Evolutionary conservation across 2,329 filamentous ascomycete genomes (phyloP), one percentile per base, ranked within the genome.

Genomic region (Pleurostoma richardsiae): DNA sequence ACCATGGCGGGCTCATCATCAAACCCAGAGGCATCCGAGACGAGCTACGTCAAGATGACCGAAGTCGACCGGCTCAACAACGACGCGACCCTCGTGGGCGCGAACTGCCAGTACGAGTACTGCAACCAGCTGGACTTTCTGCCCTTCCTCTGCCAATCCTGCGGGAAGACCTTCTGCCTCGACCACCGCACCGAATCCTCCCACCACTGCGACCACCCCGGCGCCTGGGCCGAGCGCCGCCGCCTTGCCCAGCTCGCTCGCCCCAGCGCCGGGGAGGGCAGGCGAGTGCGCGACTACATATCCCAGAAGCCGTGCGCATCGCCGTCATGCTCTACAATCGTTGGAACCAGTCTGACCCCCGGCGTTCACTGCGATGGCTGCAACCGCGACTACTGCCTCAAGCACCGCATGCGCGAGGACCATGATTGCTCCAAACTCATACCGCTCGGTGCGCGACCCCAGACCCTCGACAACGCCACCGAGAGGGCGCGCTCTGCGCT

Each of bases 91-190:
- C 80, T 91, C 28, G 86, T 97, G 57, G 94, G 94, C 67, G 82
- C 82, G 52, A 91, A 96, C 73, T 99, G 94, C 78, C 83, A 96
- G 66, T 85, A 88, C 69, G 75, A 86, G 54, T 95, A 90, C 75
- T 99, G 94, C 76, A 86, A 91, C 64, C 88, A 94, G 63, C 87
- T 97, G 50, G 94, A 97, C 69, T 97, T 99, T 67, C 82, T 99
- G 4, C 94, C 94, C 4, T 97, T 97, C 68, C 79, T 83, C 61
- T 99, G 94, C 72, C 88, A 95, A 64, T 94, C 88, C 56, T 99
- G 94, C 71, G 79, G 66, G 53, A 79, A 81, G 49, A 92, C 86
- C 11, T 99, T 84, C 72, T 99, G 95, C 66, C 86, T 95, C 55
- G 92, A 97, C 63, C 94, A 99, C 74, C 88, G 92, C 46, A 86